Base-by-base conservation (phyloP, 768 basidiomycete genomes). In the Boletus fagicola region DNA sequence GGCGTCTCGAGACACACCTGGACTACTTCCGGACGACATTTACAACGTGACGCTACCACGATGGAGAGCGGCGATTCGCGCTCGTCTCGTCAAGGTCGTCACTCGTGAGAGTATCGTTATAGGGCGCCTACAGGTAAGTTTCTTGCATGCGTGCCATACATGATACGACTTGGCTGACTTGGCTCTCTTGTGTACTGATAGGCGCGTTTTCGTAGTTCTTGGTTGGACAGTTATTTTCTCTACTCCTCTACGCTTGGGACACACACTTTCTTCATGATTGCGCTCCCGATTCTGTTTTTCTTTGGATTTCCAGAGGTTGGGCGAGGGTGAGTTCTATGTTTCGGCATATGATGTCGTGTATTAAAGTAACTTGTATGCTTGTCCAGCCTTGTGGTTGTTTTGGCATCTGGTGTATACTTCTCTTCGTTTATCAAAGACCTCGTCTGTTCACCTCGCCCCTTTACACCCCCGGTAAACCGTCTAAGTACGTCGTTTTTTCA, bases 261-360 rank as follows among this genome's bases (percentile, higher is more conserved):
- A 0, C 93, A 94, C 65, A 93, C 90, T 0, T 98, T 94, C 75
- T 98, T 98, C 80, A 92, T 96, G 88, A 83, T 85, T 33, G 81
- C 90, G 58, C 76, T 99, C 7, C 96, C 96, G 0, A 77, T 85
- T 0, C 79, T 92, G 59, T 96, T 89, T 66, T 98, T 94, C 78
- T 97, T 96, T 67, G 95, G 95, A 0, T 80, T 85, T 61, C 76
- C 75, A 3, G 80, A 86, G 42, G 75, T 86, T 42, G 93, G 88
- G 13, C 72, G 84, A 65, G 92, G 86, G 92, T 93, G 67, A 61
- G 86, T 77, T 3, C 7, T 9, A 1, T 18, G 2, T 46, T 39
- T 33, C 2, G 16, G 10, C 13, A 10, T 11, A 15, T 35, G 2
- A 20, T 30, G 16, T 53, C 36, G 18, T 39, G 20, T 20, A 6